A percentile compares a stretch with the other conserved stretches of the same genome.
Conservation (phyloP, 345 rosid species). For the Rhizophora apiculata region DNA sequence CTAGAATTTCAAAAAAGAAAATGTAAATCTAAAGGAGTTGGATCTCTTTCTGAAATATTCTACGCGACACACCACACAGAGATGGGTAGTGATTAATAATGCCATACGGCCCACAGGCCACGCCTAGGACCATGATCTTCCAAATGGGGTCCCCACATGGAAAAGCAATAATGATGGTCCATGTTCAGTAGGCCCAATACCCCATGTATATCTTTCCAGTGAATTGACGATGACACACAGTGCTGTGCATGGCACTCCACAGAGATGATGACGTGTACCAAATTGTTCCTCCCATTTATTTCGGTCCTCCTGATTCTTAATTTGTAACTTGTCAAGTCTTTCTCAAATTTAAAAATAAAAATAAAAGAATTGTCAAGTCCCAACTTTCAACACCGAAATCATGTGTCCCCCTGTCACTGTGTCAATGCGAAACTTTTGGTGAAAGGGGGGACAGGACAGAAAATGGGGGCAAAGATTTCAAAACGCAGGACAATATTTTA, state of each 20-base stretch:
- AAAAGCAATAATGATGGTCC: conserved; percentile 44
- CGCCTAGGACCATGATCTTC: conserved; percentile 7
- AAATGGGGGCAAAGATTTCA: neutral
- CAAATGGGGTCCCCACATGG: conserved; percentile 18
- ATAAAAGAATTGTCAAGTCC: conserved; percentile 4
- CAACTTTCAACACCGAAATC: conserved; percentile 29
- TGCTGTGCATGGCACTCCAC: neutral
- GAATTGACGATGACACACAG: conserved; percentile 28
- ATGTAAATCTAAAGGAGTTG: too few species aligned
- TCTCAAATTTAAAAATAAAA: too few species aligned
- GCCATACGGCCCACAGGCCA: too few species aligned
- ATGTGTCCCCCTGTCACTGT: conserved; percentile 22
- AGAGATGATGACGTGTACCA: neutral
- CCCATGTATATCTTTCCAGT: conserved; percentile 15
- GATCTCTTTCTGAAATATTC: too few species aligned
- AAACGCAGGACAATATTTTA: conserved; percentile 24
- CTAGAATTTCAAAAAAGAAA: too few species aligned
- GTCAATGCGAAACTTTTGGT: conserved; percentile 23
- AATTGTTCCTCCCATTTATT: conserved; percentile 31
- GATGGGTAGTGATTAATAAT: too few species aligned
- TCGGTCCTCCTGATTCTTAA: conserved; percentile 42
- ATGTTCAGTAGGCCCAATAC: conserved; percentile 48
- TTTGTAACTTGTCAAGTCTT: conserved; percentile 14
- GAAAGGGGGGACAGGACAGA: conserved; percentile 15
- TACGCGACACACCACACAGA: too few species aligned